Evolutionary conservation across 345 rosid genomes (phyloP).

Genomic region (Adansonia digitata): DNA sequence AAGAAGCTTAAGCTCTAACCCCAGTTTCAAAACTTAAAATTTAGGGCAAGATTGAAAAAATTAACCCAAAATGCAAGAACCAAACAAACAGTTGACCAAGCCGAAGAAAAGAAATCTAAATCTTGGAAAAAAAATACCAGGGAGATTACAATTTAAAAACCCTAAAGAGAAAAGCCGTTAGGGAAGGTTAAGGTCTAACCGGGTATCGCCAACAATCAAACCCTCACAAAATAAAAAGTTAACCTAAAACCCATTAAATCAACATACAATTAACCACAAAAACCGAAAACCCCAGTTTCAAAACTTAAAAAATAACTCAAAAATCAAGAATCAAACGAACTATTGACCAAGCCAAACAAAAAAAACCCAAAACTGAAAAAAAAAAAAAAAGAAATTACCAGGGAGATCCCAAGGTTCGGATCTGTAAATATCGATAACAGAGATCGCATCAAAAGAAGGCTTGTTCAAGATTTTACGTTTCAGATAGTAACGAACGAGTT

Average conservation of each 20-base stretch:
- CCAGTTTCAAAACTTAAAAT: no score
- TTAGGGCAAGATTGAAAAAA: no score
- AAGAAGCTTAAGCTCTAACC: not conserved
- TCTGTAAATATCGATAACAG: slow-evolving; percentile 69
- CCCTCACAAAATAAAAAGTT: not conserved
- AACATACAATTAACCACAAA: not conserved
- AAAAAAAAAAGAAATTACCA: slow-evolving; percentile 24
- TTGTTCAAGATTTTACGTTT: slow-evolving; percentile 69
- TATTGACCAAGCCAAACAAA: not conserved
- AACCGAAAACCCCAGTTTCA: not conserved
- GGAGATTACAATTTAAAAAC: not conserved
- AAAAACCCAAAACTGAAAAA: not conserved
- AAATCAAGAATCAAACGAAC: not conserved
- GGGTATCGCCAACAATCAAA: not conserved
- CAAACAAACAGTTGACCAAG: no score
- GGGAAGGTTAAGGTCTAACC: not conserved
- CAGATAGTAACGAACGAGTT: slow-evolving; percentile 85
- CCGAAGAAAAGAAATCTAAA: no score
- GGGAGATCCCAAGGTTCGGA: slow-evolving; percentile 99
- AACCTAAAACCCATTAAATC: not conserved
- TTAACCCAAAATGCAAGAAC: no score
- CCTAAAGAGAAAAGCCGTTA: not conserved
- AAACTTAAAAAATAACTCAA: not conserved
- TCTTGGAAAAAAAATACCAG: no score
- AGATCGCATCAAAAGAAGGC: slow-evolving; percentile 68